Evolutionary conservation across 768 basidiomycete species (phyloP).

Genomic region (Roridomyces roridus): DNA sequence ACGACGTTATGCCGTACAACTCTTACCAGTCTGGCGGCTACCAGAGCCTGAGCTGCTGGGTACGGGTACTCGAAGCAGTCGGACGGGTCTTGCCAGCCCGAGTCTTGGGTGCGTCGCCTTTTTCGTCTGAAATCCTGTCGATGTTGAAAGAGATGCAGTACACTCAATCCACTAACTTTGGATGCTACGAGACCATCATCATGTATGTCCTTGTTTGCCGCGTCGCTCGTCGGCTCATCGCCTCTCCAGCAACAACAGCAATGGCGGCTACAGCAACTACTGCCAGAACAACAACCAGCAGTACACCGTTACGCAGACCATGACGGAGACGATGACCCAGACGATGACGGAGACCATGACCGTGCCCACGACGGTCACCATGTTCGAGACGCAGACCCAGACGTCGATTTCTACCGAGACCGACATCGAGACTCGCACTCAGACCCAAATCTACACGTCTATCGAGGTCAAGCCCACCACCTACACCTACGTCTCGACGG

Average conservation of each 20-base stretch:
- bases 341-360: slow-evolving; percentile 38
- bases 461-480: slow-evolving; percentile 66
- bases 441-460: slow-evolving; percentile 56
- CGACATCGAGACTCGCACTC: slow-evolving; percentile 50
- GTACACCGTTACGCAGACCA: slow-evolving; percentile 45
- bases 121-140: not conserved
- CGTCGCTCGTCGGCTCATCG: slow-evolving; percentile 8
- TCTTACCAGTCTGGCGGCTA: slow-evolving; percentile 70
- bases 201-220: slow-evolving; percentile 33
- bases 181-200: slow-evolving; percentile 74
- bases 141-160: slow-evolving; percentile 35
- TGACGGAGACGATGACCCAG: slow-evolving; percentile 23
- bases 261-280: slow-evolving; percentile 29
- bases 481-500: slow-evolving; percentile 69
- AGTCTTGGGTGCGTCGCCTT: slow-evolving; percentile 61
- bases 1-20: slow-evolving; percentile 63
- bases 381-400: slow-evolving; percentile 36
- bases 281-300: slow-evolving; percentile 32
- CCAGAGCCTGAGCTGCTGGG: slow-evolving; percentile 67
- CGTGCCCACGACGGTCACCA: slow-evolving; percentile 42
- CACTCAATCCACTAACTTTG: slow-evolving; percentile 38
- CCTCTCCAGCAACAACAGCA: slow-evolving; percentile 15
- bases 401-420: slow-evolving; percentile 37
- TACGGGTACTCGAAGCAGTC: slow-evolving; percentile 67
- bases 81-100: slow-evolving; percentile 59